These are phyloP conservation scores for Catharanthus roseus DNA, from an alignment of 257 asterid species.

Conservation along the genomic window DNA sequence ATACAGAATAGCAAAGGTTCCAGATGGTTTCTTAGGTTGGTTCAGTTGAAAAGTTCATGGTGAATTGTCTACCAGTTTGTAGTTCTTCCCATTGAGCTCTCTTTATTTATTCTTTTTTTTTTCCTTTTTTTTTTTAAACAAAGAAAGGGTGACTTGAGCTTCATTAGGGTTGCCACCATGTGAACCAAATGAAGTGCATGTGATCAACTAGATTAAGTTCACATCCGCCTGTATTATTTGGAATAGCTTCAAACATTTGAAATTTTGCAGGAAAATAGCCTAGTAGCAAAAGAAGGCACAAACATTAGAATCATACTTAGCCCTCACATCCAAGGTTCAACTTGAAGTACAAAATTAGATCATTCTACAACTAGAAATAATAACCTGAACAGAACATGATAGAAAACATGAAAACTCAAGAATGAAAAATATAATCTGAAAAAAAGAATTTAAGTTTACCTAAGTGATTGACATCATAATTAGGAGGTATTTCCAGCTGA, in stretches of 20 bases:
- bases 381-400: background rate
- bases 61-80: background rate
- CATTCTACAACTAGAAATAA: background rate
- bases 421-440: background rate
- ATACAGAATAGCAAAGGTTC: background rate
- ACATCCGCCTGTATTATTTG: background rate
- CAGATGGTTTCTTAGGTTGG: background rate
- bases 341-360: background rate
- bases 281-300: background rate
- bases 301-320: background rate
- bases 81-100: background rate
- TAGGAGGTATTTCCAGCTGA: constrained; percentile 89
- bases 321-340: background rate
- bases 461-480: constrained; percentile 67
- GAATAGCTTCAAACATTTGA: background rate
- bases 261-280: background rate
- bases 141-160: background rate
- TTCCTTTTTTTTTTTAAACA: background rate
- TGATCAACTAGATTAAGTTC: background rate
- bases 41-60: background rate
- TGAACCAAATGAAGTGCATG: background rate
- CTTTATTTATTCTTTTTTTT: background rate
- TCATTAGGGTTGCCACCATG: background rate
- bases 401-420: background rate
- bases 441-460: constrained; percentile 41